Evolutionary conservation across 768 basidiomycete genomes (phyloP), one percentile per base, ranked within the genome.

Genomic region (Chalciporus chontae): DNA sequence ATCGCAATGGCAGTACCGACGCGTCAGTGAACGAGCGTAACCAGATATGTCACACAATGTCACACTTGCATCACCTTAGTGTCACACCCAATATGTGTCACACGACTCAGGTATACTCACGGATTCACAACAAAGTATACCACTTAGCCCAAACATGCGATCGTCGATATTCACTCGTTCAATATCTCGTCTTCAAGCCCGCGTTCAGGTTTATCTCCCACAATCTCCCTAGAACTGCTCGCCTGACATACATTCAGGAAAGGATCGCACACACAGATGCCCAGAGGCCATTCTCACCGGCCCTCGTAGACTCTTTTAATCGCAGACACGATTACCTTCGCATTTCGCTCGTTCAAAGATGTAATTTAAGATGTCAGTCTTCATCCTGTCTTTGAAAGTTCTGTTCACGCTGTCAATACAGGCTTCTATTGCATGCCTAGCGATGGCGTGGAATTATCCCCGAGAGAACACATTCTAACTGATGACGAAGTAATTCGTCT

Each of bases 351-450:
- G 93, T 91, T 0, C 92, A 94, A 66, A 75, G 80, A 52, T 94
- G 92, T 69, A 94, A 94, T 71, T 72, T 94, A 48, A 79, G 92
- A 69, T 94, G 92, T 87, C 53, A 34, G 72, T 64, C 31, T 36
- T 9, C 48, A 31, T 60, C 38, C 19, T 5, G 19, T 40, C 38
- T 9, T 13, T 40, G 7, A 32, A 38, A 23, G 31, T 38, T 5
- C 17, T n/a, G 39, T 40, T 53, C 43, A 38, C 32, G 9, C 26
- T 3, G 0, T 42, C 40, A 24, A 38, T 26, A 19, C 54, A 94
- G 89, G 90, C 58, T 91, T 91, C 59, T 94, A 94, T 64, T 94
- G 90, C 61, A 94, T 94, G 91, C 91, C 90, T 3, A 79, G 76
- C 45, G 82, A 87, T 61, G 90, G 90, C 27, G 71, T 93, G 5